phyloP scores from a whole-genome alignment of 768 basidiomycete species.

The Omphalotus guepiniiformis region DNA sequence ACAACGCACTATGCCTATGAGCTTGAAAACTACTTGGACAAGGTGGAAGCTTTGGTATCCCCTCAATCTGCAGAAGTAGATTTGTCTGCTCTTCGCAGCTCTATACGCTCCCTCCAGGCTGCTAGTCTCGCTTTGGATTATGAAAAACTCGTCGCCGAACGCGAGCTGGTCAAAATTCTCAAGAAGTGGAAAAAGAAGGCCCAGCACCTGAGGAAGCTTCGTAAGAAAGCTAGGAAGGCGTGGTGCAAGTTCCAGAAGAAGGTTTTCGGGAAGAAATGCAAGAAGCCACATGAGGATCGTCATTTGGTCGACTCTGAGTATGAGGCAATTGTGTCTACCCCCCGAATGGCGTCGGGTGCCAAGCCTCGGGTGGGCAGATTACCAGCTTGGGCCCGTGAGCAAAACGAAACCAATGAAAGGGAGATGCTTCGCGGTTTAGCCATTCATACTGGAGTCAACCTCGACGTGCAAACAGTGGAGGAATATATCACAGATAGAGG shows the following conservation, averaged over 20 bases:
- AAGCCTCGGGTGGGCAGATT: background rate
- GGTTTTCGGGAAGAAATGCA: slow-evolving; percentile 25
- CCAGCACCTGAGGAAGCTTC: slow-evolving; percentile 14
- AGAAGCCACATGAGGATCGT: slow-evolving; percentile 12
- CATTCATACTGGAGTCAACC: slow-evolving; percentile 8
- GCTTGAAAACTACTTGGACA: slow-evolving; percentile 47
- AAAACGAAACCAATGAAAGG: background rate
- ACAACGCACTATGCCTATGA: slow-evolving; percentile 63
- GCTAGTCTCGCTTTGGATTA: slow-evolving; percentile 40
- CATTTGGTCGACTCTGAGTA: background rate
- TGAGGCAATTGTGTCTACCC: background rate
- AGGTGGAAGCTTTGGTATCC: slow-evolving; percentile 45
- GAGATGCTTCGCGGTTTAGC: slow-evolving; percentile 2
- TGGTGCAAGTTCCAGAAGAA: slow-evolving; percentile 34
- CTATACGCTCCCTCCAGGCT: slow-evolving; percentile 32
- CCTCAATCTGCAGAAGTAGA: slow-evolving; percentile 22
- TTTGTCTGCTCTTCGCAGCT: slow-evolving; percentile 33
- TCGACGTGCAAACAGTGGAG: slow-evolving; percentile 8
- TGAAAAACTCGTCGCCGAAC: slow-evolving; percentile 41
- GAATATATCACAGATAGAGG: too few relatives aligned
- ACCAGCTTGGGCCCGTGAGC: background rate
- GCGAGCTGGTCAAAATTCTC: slow-evolving; percentile 31
- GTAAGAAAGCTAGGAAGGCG: slow-evolving; percentile 21
- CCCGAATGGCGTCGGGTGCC: background rate
- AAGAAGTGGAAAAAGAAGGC: slow-evolving; percentile 27